phyloP scores from a whole-genome alignment of 345 rosid species.

The Fremontodendron californicum region DNA sequence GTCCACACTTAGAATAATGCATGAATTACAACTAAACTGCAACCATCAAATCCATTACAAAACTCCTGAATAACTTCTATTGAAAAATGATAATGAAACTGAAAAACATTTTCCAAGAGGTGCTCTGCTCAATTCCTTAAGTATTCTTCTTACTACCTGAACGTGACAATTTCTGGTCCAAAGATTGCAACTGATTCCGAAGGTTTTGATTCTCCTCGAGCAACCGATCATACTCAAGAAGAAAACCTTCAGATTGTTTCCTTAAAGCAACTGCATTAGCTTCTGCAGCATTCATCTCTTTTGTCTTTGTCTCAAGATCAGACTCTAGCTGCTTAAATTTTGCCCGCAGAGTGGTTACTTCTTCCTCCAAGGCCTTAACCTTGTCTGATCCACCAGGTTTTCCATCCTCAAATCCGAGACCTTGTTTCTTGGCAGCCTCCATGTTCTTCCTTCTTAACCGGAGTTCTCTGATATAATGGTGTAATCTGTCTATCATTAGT shows the following conservation, averaged over 20 bases:
- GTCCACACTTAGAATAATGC: constrained; percentile 8
- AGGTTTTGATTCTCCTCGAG: too few species aligned
- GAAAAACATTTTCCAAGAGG: neutral
- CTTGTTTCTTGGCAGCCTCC: constrained; percentile 74
- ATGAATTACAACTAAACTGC: constrained; percentile 6
- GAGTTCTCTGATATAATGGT: constrained; percentile 85
- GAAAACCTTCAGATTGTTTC: too few species aligned
- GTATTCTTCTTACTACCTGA: constrained; percentile 77
- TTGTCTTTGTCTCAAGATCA: constrained; percentile 49
- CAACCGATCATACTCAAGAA: too few species aligned
- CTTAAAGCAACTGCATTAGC: too few species aligned
- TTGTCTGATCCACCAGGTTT: constrained; percentile 47
- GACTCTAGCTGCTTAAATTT: constrained; percentile 47
- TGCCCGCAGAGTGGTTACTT: constrained; percentile 31
- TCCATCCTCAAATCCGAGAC: constrained; percentile 52
- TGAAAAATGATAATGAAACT: neutral
- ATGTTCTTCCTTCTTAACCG: constrained; percentile 68
- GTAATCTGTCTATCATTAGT: constrained; percentile 86
- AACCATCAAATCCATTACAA: constrained; percentile 7
- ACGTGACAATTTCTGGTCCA: too few species aligned
- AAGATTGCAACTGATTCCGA: too few species aligned
- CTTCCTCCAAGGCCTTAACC: constrained; percentile 54
- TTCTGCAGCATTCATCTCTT: constrained; percentile 56
- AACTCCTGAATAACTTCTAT: constrained; percentile 8
- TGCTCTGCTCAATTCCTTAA: constrained; percentile 27